Percentiles rank a stretch among this genome's conserved stretches.
Evolutionary conservation across 768 basidiomycete species (phyloP).

Genomic region (Suillus subalutaceus): DNA sequence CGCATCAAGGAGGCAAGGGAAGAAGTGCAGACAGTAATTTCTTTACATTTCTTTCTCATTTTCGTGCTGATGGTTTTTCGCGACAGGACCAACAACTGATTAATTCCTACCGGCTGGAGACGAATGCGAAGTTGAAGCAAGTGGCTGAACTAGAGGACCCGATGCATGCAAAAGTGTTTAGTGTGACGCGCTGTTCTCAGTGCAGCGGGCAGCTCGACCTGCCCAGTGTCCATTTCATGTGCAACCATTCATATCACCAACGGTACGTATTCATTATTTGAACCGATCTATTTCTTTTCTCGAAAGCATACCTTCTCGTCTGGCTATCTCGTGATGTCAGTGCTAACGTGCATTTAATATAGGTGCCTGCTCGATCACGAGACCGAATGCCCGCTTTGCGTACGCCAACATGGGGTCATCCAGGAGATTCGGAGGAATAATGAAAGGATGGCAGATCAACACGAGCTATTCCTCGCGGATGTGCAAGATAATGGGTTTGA

Average conservation of each 20-base stretch:
- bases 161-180: constrained; percentile 84
- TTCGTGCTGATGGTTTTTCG: neutral
- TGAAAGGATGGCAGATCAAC: constrained; percentile 78
- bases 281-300: constrained; percentile 5
- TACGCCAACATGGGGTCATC: constrained; percentile 83
- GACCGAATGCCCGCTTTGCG: constrained; percentile 88
- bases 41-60: constrained; percentile 7
- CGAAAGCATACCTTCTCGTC: neutral
- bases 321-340: neutral
- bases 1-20: constrained; percentile 73
- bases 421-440: constrained; percentile 90
- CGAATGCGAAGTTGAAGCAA: constrained; percentile 75
- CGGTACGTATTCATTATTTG: constrained; percentile 50
- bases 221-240: constrained; percentile 97
- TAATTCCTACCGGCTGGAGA: constrained; percentile 87
- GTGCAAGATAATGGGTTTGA: constrained; percentile 72
- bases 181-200: constrained; percentile 89
- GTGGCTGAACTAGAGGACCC: constrained; percentile 81
- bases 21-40: constrained; percentile 79
- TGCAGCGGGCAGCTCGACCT: constrained; percentile 91
- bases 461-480: constrained; percentile 77
- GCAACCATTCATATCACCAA: constrained; percentile 96
- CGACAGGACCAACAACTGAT: constrained; percentile 83
- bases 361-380: constrained; percentile 92
- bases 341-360: neutral